These are phyloP conservation scores for Geranium incanum DNA, from an alignment of 441 rosid genomes.

Conservation along the genomic window DNA sequence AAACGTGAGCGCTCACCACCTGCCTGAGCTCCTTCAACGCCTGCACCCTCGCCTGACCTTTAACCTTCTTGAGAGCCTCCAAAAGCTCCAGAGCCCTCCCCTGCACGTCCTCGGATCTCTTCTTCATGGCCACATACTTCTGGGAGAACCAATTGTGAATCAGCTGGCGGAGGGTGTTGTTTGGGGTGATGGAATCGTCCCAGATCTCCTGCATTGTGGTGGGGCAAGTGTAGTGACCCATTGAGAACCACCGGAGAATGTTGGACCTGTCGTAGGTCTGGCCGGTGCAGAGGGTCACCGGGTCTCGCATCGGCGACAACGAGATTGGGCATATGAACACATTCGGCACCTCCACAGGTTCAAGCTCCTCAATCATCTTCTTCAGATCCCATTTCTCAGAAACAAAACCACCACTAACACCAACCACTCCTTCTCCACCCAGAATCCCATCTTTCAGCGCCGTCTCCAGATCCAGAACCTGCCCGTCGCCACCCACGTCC, in stretches of 20 bases:
- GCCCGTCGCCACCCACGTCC: conserved; percentile 33
- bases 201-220: conserved; percentile 97
- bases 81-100: conserved; percentile 63
- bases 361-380: conserved; percentile 72
- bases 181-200: conserved; percentile 83
- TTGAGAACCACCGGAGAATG: conserved; percentile 71
- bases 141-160: conserved; percentile 76
- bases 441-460: conserved; percentile 78
- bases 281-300: conserved; percentile 86
- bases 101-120: conserved; percentile 70
- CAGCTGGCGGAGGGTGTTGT: conserved; percentile 70
- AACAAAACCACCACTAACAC: conserved; percentile 41
- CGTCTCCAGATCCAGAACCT: conserved; percentile 73
- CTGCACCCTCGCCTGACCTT: conserved; percentile 76
- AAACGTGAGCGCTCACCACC: conserved; percentile 42
- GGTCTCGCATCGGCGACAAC: conserved; percentile 82
- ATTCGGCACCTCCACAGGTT: conserved; percentile 52
- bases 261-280: conserved; percentile 87
- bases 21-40: conserved; percentile 65
- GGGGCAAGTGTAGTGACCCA: conserved; percentile 79
- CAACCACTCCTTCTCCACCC: conserved; percentile 33
- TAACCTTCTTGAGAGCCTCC: conserved; percentile 60
- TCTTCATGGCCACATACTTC: conserved; percentile 72
- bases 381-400: conserved; percentile 69
- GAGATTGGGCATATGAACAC: conserved; percentile 96